A percentile compares a stretch with the other conserved stretches of the same genome.
Evolutionary conservation across 768 basidiomycete genomes (phyloP).

Genomic region (Mycena indigotica): DNA sequence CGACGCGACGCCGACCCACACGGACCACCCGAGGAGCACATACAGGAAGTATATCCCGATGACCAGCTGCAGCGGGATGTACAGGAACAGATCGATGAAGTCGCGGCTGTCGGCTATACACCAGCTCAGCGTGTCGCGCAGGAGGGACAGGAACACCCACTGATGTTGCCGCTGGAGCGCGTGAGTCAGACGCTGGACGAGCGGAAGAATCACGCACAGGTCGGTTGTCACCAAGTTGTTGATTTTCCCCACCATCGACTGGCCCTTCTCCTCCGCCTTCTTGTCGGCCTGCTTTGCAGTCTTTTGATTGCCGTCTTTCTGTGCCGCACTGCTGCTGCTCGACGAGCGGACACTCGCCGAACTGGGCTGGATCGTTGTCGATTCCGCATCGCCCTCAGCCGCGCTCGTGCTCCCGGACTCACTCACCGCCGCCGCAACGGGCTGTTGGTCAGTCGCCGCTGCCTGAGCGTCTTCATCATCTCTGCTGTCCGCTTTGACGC

Average conservation of each 20-base stretch:
- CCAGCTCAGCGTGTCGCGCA: background rate
- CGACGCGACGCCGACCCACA: conserved; percentile 13
- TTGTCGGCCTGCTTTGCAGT: conserved; percentile 26
- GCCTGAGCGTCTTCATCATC: conserved; percentile 23
- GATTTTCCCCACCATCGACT: conserved; percentile 71
- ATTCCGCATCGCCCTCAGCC: background rate
- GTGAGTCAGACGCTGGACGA: background rate
- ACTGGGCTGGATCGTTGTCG: conserved; percentile 12
- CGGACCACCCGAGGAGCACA: conserved; percentile 18
- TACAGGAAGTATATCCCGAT: conserved; percentile 51
- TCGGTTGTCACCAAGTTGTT: conserved; percentile 78
- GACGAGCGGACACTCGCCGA: conserved; percentile 14
- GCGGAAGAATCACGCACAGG: conserved; percentile 9
- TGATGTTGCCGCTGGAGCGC: background rate
- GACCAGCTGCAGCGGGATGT: conserved; percentile 27
- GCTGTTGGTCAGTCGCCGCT: background rate
- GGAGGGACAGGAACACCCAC: background rate
- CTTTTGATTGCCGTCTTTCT: conserved; percentile 42
- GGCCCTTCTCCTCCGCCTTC: conserved; percentile 11
- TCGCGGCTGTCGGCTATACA: conserved; percentile 14
- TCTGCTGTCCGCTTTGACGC: conserved; percentile 50
- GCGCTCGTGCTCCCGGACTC: background rate
- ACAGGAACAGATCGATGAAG: conserved; percentile 10
- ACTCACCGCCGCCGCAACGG: background rate
- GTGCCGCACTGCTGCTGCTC: background rate